Base-by-base conservation (phyloP, 371 early-diverging fungal species). In the Neoconidiobolus thromboides region DNA sequence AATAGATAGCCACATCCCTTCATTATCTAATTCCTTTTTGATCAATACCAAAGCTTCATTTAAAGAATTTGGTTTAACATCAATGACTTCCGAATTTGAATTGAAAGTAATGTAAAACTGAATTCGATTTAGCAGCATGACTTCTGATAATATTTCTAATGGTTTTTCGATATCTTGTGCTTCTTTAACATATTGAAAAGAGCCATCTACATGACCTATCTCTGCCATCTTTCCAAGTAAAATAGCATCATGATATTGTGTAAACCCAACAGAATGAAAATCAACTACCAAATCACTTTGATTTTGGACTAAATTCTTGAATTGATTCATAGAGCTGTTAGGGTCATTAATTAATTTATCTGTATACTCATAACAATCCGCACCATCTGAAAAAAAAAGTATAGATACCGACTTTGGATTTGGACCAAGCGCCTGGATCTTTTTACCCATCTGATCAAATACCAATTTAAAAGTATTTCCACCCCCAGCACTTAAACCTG, bases 361-460 rank as follows among this genome's bases (percentile, higher is more conserved):
- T 48, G 7, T 62, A 62, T 7, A 37, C n/a, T 36, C 14, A 26
- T 59, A 52, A 3, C 51, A 39, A 26, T 65, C 68, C 36, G 50
- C 60, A 37, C 68, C 68, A 43, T 68, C 68, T 1, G 68, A 65
- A 49, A 68, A 61, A 60, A 68, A 68, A 62, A 68, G 49, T 14
- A 12, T 14, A 26, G 49, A 49, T 49, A 49, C 49, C 4, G 10
- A 14, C 14, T 49, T 4, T 14, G 4, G 14, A 5, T 4, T 14
- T 49, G 14, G 4, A 12, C 4, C 26, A 12, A 49, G 26, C 4
- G 14, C 26, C 4, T 5, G 4, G 14, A 49, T 14, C 14, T 49
- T 4, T 14, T 49, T 14, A 14, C 26, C 10, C 4, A 49, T 49
- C 4, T 12, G 14, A 14, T 49, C 14, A 49, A 49, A 49, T 14